Evolutionary conservation across 176 grass and related monocot genomes (phyloP), one percentile per base, ranked within the genome.

Genomic region (Ensete ventricosum): DNA sequence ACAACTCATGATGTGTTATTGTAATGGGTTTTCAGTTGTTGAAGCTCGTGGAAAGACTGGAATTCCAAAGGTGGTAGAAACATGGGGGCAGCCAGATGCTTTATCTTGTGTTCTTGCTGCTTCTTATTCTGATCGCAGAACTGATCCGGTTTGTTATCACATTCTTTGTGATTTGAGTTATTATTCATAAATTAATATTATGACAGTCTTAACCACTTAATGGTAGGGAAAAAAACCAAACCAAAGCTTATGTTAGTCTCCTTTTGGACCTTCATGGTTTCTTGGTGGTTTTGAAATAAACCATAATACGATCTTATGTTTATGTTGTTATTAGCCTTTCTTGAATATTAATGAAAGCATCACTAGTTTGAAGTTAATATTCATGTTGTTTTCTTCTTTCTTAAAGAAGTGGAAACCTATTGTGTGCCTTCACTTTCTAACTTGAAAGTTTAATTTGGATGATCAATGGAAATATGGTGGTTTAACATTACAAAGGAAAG

Each of bases 21-120:
- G 7, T 53, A 16, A 65, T 50, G 68, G 16, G 23, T 57, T 21
- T 53, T 75, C 79, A 98, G 88, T 95, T 74, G 74, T 95, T 19
- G 96, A 99, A 84, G 83, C 87, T 54, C 82, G 79, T 19, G 57
- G 86, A 20, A 91, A 82, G 48, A 80, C 81, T 3, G 84, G 91
- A 25, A 80, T 73, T 64, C 82, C 84, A 11, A 93, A 89, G 91
- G 66, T 99, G 51, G 91, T 99, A 10, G 88, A 91, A 59, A 95
- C 86, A 24, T 99, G 96, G 91, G 96, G 96, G 64, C 59, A 77
- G 11, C 88, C 90, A 0, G 91, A 99, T 69, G 91, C 88, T 43
- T 89, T 82, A 11, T 82, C 86, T 21, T 72, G 63, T 62, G 76
- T 94, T 52, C 69, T 91, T 75, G 81, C 73, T 14, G 81, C 90